Percentiles rank a stretch among this genome's conserved stretches.
Evolutionary conservation across 257 asterid genomes (phyloP).

Genomic region (Cordia subcordata): DNA sequence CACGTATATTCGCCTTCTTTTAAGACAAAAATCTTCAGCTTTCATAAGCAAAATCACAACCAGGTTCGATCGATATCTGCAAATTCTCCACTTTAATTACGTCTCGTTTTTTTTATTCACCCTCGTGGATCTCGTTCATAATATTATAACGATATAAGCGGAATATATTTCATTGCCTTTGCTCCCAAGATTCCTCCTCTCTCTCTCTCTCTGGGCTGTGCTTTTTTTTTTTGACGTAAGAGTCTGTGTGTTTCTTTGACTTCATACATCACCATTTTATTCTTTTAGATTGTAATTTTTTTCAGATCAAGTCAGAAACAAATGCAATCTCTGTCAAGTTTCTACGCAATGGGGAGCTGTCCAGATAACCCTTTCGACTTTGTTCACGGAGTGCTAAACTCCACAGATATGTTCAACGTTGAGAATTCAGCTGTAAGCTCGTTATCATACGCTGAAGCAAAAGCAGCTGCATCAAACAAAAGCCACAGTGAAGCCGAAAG

Average conservation of each 20-base stretch:
- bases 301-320: not conserved
- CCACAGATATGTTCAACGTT: constrained; percentile 12
- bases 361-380: constrained; percentile 37
- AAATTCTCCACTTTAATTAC: not conserved
- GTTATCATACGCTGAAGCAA: constrained; percentile 64
- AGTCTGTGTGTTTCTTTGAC: constrained; percentile 4
- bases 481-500: constrained; percentile 94
- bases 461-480: constrained; percentile 65
- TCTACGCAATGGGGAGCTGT: constrained; percentile 45
- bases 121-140: no score
- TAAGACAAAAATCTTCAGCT: constrained; percentile 1
- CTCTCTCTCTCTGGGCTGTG: not conserved
- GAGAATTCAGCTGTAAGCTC: constrained; percentile 40
- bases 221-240: not conserved
- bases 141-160: no score
- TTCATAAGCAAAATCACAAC: not conserved
- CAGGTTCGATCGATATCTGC: constrained; percentile 8
- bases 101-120: not conserved
- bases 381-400: constrained; percentile 28
- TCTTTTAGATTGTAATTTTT: not conserved
- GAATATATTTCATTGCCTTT: no score
- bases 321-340: constrained; percentile 48
- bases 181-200: constrained; percentile 11
- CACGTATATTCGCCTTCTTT: constrained; percentile 7
- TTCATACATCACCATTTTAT: not conserved